Conservation (phyloP, 257 asterid genomes). For the Lycium ferocissimum region DNA sequence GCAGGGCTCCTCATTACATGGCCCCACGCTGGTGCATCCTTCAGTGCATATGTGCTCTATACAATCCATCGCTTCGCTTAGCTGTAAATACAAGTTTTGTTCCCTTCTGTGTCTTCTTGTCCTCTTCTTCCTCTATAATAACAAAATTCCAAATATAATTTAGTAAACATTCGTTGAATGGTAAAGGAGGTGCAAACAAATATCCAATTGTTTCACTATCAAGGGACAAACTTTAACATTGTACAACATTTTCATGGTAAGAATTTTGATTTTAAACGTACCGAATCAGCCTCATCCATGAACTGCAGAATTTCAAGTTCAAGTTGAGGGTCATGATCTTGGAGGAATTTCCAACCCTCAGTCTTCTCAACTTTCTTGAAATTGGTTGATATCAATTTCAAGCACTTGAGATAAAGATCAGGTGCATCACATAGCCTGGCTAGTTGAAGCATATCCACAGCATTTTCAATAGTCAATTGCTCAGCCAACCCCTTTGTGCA, state of each 20-base stretch:
- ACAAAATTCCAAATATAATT: slow-evolving; percentile 23
- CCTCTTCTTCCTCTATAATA: slow-evolving; percentile 69
- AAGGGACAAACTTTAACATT: slow-evolving; percentile 1
- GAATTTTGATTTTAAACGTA: slow-evolving; percentile 32
- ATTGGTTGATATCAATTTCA: slow-evolving; percentile 62
- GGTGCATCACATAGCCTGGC: slow-evolving; percentile 94
- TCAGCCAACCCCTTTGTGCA: slow-evolving; percentile 63
- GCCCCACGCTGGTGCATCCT: slow-evolving; percentile 89
- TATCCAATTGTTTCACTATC: background rate
- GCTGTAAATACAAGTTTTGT: slow-evolving; percentile 68
- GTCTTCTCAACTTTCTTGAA: slow-evolving; percentile 70
- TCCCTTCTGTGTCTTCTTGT: slow-evolving; percentile 61
- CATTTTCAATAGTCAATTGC: slow-evolving; percentile 58
- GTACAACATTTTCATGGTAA: background rate
- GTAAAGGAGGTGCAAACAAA: slow-evolving; percentile 7
- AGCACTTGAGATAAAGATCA: slow-evolving; percentile 75
- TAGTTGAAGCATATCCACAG: slow-evolving; percentile 84
- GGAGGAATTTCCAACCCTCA: slow-evolving; percentile 91
- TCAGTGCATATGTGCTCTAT: slow-evolving; percentile 84
- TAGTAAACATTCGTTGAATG: background rate
- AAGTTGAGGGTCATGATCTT: slow-evolving; percentile 75
- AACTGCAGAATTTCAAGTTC: slow-evolving; percentile 86
- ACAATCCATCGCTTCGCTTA: slow-evolving; percentile 93
- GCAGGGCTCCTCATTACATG: slow-evolving; percentile 60
- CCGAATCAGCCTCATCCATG: slow-evolving; percentile 81